Base-by-base conservation (phyloP, 2,329 filamentous ascomycete genomes). In the Penicillium verrucosum region DNA sequence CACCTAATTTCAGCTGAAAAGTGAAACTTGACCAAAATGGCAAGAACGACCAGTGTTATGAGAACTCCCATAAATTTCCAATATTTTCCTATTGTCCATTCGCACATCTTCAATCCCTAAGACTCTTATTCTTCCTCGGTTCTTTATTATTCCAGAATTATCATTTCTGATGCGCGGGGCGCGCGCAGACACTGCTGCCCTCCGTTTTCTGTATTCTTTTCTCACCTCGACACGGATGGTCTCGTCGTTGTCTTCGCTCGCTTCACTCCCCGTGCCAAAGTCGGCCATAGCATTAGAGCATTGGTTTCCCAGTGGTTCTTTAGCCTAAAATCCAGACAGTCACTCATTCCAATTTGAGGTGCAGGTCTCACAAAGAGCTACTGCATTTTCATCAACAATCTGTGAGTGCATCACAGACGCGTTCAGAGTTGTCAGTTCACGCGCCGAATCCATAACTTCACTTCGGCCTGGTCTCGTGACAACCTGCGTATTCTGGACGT, bases 91-190 rank as follows among this genome's bases (percentile, higher is more conserved):
- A 32, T n/a, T 47, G 9, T 50, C 27, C 29, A 49, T 50, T 42
- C 23, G 9, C n/a, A 14, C 37, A 34, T 21, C 21, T 29, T 50
- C 45, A 34, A 55, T 50, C 54, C 47, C 58, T 58, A 55, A 54
- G 25, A 27, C 46, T 25, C 14, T 51, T 37, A 3, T 37, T n/a
- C 27, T 23, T 23, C 29, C 14, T 54, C 27, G 3, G 18, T 34
- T 29, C 11, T 36, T 49, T 54, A 51, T 57, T 32, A 42, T 54
- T 52, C 21, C 46, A 29, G 41, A 12, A 21, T 42, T 18, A 56
- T 40, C 25, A 32, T 53, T 41, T 43, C 25, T 29, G 30, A 49
- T 38, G 42, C 12, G n/a, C 18, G 30, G 23, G 12, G n/a, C 23
- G 4, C 11, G 14, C 23, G 4, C 11, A 9, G 47, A 16, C 4